Percentiles rank a stretch among this genome's conserved stretches.
phyloP scores from a whole-genome alignment of 345 rosid genomes.

The Mallotus nudiflorus region DNA sequence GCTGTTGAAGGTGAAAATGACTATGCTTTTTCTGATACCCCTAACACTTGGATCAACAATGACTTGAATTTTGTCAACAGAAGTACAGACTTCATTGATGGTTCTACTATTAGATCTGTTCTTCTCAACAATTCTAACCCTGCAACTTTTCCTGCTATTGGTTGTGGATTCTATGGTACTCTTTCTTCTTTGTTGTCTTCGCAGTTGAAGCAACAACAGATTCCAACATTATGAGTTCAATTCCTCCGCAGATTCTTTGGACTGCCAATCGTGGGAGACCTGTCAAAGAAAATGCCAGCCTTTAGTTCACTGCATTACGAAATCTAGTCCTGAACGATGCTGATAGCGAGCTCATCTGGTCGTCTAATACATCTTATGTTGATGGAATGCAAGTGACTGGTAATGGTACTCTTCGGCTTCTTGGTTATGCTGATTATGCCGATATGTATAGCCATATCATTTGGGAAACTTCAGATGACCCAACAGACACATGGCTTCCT shows the following conservation, averaged over 20 bases:
- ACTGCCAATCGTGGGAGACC: conserved; percentile 12
- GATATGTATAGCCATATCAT: not conserved
- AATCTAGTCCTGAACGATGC: conserved; percentile 17
- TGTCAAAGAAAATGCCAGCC: conserved; percentile 16
- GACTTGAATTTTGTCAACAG: not conserved
- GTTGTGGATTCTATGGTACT: conserved; percentile 9
- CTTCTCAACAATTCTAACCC: conserved; percentile 6
- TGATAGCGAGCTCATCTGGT: conserved; percentile 15
- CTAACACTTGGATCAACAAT: conserved; percentile 6
- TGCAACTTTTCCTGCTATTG: conserved; percentile 8
- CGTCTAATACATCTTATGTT: not conserved
- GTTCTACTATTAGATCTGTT: not conserved
- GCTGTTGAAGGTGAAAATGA: not conserved
- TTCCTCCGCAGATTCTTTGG: conserved; percentile 7
- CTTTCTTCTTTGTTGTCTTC: conserved; percentile 5
- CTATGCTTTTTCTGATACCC: not conserved
- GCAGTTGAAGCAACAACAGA: conserved; percentile 10
- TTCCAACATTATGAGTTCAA: not conserved
- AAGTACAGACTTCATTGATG: conserved; percentile 1
- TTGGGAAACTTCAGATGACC: conserved; percentile 20
- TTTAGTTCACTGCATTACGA: conserved; percentile 10
- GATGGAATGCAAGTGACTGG: conserved; percentile 2
- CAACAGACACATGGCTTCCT: conserved; percentile 2
- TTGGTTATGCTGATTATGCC: no score
- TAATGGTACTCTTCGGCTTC: conserved; percentile 17